phyloP scores from a whole-genome alignment of 257 asterid genomes.

The Scutellaria barbata region DNA sequence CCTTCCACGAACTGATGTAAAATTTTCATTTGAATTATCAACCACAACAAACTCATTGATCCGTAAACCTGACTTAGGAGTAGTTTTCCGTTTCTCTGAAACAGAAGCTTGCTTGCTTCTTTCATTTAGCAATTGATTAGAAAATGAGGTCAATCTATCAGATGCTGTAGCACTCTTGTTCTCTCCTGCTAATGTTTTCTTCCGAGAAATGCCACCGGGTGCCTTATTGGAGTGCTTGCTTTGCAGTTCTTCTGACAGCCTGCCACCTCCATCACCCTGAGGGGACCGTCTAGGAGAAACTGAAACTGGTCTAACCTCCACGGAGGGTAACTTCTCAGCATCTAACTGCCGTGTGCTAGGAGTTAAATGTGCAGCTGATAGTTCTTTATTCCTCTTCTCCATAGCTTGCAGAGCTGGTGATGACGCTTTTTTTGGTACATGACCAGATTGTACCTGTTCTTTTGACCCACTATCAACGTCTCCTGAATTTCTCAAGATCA shows the following conservation, averaged over 20 bases:
- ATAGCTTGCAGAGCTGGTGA: constrained; percentile 47
- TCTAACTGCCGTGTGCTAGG: constrained; percentile 46
- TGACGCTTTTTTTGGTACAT: constrained; percentile 36
- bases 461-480: constrained; percentile 44
- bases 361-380: constrained; percentile 36
- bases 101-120: constrained; percentile 53
- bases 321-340: constrained; percentile 40
- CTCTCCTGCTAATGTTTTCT: constrained; percentile 50
- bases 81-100: constrained; percentile 55
- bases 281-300: constrained; percentile 60
- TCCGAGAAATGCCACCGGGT: constrained; percentile 43
- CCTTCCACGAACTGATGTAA: constrained; percentile 55
- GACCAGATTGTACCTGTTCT: constrained; percentile 48
- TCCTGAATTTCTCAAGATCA: constrained; percentile 41
- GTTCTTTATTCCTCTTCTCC: constrained; percentile 50
- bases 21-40: constrained; percentile 49
- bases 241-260: constrained; percentile 45
- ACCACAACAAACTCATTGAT: constrained; percentile 44
- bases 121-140: constrained; percentile 46
- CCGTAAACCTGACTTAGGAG: constrained; percentile 48
- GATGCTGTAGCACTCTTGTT: constrained; percentile 40
- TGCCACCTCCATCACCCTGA: constrained; percentile 41
- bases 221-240: constrained; percentile 50
- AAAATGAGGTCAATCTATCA: constrained; percentile 44
- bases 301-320: constrained; percentile 47